Conservation (phyloP, 345 rosid species). For the Crucihimalaya himalaica region DNA sequence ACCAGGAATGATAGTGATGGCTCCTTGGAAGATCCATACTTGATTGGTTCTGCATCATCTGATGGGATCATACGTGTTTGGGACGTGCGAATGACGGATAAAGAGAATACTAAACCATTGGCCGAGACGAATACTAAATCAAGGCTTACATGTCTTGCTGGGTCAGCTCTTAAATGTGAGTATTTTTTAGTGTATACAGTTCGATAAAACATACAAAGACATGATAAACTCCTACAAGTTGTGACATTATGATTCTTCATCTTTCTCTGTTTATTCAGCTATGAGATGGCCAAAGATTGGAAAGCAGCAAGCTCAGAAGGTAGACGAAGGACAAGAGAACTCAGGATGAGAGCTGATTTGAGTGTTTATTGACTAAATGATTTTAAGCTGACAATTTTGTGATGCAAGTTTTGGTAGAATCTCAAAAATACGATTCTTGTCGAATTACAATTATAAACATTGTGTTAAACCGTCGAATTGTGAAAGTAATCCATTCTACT, state of each 20-base stretch:
- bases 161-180: conserved; percentile 72
- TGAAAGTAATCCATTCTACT: conserved; percentile 24
- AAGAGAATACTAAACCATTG: conserved; percentile 68
- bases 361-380: neutral
- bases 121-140: conserved; percentile 84
- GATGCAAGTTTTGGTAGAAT: conserved; percentile 27
- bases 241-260: conserved; percentile 6
- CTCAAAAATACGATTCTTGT: neutral
- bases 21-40: conserved; percentile 61
- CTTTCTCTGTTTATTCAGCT: conserved; percentile 19
- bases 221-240: neutral
- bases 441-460: neutral
- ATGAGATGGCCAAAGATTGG: conserved; percentile 20
- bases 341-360: conserved; percentile 15
- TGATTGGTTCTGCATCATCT: conserved; percentile 83
- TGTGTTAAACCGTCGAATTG: neutral
- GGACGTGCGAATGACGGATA: conserved; percentile 76
- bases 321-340: conserved; percentile 4
- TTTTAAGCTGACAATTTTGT: neutral
- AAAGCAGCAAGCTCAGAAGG: conserved; percentile 19
- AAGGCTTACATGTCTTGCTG: conserved; percentile 94
- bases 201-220: neutral
- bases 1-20: conserved; percentile 45
- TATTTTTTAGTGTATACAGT: neutral
- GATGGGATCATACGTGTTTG: conserved; percentile 93